Percentiles rank a stretch among this genome's conserved stretches.
phyloP scores from a whole-genome alignment of 2,329 filamentous ascomycete genomes.

The Coleophoma eucalyptorum region DNA sequence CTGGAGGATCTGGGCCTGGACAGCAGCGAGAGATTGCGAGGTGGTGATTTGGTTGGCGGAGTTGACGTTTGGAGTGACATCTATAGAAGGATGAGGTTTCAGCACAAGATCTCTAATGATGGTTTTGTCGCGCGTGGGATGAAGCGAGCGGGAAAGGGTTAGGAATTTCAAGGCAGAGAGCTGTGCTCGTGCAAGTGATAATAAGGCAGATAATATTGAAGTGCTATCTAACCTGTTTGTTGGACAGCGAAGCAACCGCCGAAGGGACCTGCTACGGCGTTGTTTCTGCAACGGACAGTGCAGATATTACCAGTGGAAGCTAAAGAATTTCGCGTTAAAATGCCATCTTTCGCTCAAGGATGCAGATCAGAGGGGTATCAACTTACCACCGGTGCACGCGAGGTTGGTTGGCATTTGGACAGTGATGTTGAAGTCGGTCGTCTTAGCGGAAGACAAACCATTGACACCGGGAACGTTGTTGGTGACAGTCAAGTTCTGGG shows the following conservation, averaged over 20 bases:
- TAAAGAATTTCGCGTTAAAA: slow-evolving; percentile 12
- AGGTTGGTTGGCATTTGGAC: slow-evolving; percentile 47
- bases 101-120: neutral
- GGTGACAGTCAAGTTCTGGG: slow-evolving; percentile 45
- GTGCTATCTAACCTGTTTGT: slow-evolving; percentile 31
- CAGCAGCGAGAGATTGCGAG: slow-evolving; percentile 36
- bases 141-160: no score
- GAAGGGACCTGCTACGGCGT: slow-evolving; percentile 51
- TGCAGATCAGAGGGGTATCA: neutral
- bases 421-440: slow-evolving; percentile 52
- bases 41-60: slow-evolving; percentile 42
- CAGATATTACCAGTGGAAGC: slow-evolving; percentile 54
- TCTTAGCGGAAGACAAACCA: slow-evolving; percentile 52
- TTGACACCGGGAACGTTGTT: slow-evolving; percentile 58
- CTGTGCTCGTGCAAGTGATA: neutral
- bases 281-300: slow-evolving; percentile 57
- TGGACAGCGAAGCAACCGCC: slow-evolving; percentile 55
- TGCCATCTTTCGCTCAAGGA: neutral
- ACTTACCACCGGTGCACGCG: slow-evolving; percentile 46
- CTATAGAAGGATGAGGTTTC: slow-evolving; percentile 17
- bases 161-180: no score
- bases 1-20: slow-evolving; percentile 43
- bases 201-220: neutral
- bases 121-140: neutral
- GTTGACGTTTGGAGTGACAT: slow-evolving; percentile 37